phyloP scores from a whole-genome alignment of 2,329 filamentous ascomycete genomes.

The Colletotrichum noveboracense region DNA sequence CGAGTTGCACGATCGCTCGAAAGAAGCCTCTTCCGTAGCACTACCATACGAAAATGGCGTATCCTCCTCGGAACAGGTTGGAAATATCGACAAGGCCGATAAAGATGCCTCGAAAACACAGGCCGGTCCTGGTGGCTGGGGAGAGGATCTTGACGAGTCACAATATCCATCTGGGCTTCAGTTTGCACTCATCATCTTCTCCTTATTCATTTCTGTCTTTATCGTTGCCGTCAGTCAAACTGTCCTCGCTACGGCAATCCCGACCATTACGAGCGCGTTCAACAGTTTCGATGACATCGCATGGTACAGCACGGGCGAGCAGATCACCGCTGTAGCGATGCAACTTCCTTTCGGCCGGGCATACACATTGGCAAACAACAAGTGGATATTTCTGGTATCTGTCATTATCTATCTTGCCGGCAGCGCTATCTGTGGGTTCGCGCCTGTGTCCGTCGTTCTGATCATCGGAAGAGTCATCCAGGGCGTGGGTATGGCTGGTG shows the following conservation, averaged over 20 bases:
- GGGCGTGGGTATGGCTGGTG: slow-evolving; percentile 38
- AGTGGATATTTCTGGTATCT: slow-evolving; percentile 27
- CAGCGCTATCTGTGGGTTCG: slow-evolving; percentile 26
- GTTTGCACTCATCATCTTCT: neutral
- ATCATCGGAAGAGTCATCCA: slow-evolving; percentile 41
- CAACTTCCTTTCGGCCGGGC: slow-evolving; percentile 31
- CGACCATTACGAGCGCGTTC: slow-evolving; percentile 36
- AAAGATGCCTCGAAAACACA: neutral
- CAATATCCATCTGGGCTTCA: neutral
- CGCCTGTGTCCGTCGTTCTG: slow-evolving; percentile 34
- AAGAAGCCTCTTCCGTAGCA: neutral
- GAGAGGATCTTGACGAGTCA: neutral
- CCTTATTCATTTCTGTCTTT: neutral
- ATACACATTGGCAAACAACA: slow-evolving; percentile 33
- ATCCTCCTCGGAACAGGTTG: neutral
- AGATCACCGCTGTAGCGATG: slow-evolving; percentile 27
- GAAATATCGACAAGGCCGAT: neutral
- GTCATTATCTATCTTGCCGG: slow-evolving; percentile 28
- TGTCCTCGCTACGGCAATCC: slow-evolving; percentile 28
- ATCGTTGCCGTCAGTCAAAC: neutral
- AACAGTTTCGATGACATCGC: slow-evolving; percentile 45
- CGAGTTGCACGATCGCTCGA: neutral
- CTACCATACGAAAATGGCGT: neutral
- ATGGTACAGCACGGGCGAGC: slow-evolving; percentile 34
- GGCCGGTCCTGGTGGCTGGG: neutral